Evolutionary conservation across 257 asterid genomes (phyloP), one percentile per base, ranked within the genome.

Genomic region (Plantago elongata): DNA sequence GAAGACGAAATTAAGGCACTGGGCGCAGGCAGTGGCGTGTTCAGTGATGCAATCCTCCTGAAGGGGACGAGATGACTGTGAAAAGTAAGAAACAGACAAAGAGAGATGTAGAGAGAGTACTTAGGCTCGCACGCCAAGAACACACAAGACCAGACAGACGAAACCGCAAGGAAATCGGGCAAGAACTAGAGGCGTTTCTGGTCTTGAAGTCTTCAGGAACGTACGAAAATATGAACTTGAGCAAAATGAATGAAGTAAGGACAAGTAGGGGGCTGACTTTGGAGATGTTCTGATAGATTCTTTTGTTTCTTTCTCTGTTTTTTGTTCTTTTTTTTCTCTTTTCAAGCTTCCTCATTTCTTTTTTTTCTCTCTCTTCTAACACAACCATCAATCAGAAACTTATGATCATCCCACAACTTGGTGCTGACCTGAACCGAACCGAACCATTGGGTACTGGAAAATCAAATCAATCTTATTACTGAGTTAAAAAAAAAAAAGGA

Each of bases 21-120:
- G 93, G 93, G 93, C 93, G 8, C 88, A 77, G 65, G 93, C 84
- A 0, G 93, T 84, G 18, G 93, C 93, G 9, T 84, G 93, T 72
- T 84, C 89, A 7, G 85, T 84, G 72, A 69, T 71, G 84, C 92
- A 84, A 51, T 69, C 86, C 57, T 70, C 83, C 27, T 74, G 58
- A 63, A 51, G 16, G 43, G 34, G 38, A 22, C 15, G 14, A 54
- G 17, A 54, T 51, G 57, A 51, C 38, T 34, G 29, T 51, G 59
- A 18, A 54, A 18, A 12, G 29, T 52, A 52, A 14, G 40, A 22
- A 40, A 27, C 9, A 22, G 30, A 22, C 38, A 27, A 52, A 52
- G 59, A 37, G 29, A 54, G 43, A 54, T 37, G 29, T 18, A 22
- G 30, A 5, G 14, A 3, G 16, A 9, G 30, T 30, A 52, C 40